Evolutionary conservation across 2,329 filamentous ascomycete genomes (phyloP), one percentile per base, ranked within the genome.

Genomic region (Monilinia fructigena): DNA sequence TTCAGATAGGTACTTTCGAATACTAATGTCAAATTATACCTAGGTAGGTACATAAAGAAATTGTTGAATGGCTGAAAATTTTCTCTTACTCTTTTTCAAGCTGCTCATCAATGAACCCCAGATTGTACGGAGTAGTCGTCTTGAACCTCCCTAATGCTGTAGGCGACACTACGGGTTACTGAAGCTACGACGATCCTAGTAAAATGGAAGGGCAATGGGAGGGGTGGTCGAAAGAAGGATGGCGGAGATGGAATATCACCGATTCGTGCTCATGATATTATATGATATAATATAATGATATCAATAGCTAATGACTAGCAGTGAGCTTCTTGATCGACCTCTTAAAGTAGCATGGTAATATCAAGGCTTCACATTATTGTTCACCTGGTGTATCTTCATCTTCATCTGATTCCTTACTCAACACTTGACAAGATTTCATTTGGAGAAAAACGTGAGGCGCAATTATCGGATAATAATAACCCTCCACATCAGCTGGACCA

Each of bases 401-500:
- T 6, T 16, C 12, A 42, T 42, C 14, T 42, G 12, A 42, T 16
- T 14, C 12, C 12, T 35, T 5, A 12, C 38, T 40, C 38, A 42
- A 42, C 12, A 42, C 40, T 42, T 14, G 16, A 42, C 40, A 14
- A 14, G 23, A 53, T 50, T 42, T 23, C 23, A 63, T n/a, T 14
- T 14, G 2, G 38, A 31, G 23, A 38, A 16, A 31, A 45, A 28
- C 31, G 50, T n/a, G 47, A 18, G 35, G 38, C 14, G 42, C 42
- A 18, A 47, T 18, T 16, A 47, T 20, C 45, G 16, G 20, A 18
- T 7, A 47, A 14, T 18, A 20, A 47, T 47, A 20, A n/a, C 4
- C 20, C 12, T 55, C 38, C n/a, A 31, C 38, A 55, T 63, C 61
- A 63, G 50, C 61, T 63, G 61, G 26, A 23, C 50, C 61, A 63